phyloP scores from a whole-genome alignment of 805 yeast genomes.

The Suhomyces pyralidae region DNA sequence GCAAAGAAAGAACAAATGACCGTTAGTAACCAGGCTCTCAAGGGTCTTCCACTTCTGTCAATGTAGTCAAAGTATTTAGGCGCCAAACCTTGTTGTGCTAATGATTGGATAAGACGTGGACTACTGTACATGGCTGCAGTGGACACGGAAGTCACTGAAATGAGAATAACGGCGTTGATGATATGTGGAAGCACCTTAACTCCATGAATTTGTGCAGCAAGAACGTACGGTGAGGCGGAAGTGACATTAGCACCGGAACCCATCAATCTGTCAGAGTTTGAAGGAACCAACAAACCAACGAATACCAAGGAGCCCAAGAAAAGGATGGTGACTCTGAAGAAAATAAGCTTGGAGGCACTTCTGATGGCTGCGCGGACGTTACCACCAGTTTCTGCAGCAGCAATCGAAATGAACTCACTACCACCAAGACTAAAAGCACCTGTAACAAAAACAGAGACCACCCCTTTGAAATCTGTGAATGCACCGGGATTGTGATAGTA shows the following conservation, averaged over 20 bases:
- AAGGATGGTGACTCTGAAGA: constrained; percentile 23
- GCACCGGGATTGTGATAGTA: constrained; percentile 34
- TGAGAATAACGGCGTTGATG: constrained; percentile 31
- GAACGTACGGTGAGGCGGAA: constrained; percentile 26
- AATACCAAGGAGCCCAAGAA: constrained; percentile 26
- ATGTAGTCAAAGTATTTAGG: constrained; percentile 25
- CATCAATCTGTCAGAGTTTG: constrained; percentile 30
- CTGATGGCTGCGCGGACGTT: constrained; percentile 19
- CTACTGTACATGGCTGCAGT: constrained; percentile 31
- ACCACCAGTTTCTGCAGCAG: constrained; percentile 28
- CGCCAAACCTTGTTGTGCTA: constrained; percentile 28
- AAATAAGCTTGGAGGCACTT: constrained; percentile 25
- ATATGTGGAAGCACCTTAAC: constrained; percentile 28
- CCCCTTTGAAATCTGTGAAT: constrained; percentile 28
- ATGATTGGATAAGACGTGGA: constrained; percentile 22
- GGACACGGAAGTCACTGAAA: constrained; percentile 31
- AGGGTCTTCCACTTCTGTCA: constrained; percentile 27
- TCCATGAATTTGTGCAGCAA: constrained; percentile 27
- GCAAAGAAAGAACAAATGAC: constrained; percentile 21
- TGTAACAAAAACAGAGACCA: constrained; percentile 29
- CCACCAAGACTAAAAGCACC: constrained; percentile 34
- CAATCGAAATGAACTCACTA: constrained; percentile 30
- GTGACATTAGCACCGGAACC: constrained; percentile 24
- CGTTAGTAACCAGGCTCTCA: constrained; percentile 25
- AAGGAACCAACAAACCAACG: constrained; percentile 40